Evolutionary conservation across 352 stramenopile species (phyloP).

Genomic region (Globisporangium megalacanthum): DNA sequence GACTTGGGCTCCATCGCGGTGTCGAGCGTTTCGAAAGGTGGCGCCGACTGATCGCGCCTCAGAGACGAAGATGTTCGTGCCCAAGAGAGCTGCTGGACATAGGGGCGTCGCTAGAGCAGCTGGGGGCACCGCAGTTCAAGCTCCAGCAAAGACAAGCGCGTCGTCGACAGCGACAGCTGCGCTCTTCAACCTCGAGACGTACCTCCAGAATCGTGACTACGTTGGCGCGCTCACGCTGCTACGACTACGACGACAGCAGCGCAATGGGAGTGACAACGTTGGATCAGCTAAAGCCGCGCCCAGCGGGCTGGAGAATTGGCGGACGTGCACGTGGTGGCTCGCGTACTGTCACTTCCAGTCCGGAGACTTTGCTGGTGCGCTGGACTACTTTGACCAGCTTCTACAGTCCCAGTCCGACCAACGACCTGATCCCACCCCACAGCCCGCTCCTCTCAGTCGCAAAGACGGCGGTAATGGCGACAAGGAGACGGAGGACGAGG

Average conservation of each 20-base stretch:
- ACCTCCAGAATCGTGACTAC: constrained; percentile 19
- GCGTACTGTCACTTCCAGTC: constrained; percentile 69
- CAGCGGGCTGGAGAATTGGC: constrained; percentile 9
- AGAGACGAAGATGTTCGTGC: not conserved
- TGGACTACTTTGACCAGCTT: constrained; percentile 47
- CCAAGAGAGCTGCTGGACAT: not conserved
- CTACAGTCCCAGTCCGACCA: constrained; percentile 17
- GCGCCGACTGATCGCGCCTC: not conserved
- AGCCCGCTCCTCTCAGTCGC: not conserved
- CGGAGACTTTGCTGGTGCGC: constrained; percentile 35
- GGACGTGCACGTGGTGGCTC: constrained; percentile 50
- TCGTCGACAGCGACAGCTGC: not conserved
- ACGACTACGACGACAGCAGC: constrained; percentile 15
- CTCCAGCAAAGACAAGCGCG: not conserved
- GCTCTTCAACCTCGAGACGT: constrained; percentile 19
- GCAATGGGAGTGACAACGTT: not conserved
- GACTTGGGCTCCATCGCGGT: constrained; percentile 48
- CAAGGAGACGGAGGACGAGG: constrained; percentile 11
- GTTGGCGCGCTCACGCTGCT: constrained; percentile 19
- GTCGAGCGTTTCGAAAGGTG: not conserved
- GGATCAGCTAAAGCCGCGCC: not conserved
- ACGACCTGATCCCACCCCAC: not conserved
- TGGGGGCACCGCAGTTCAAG: not conserved
- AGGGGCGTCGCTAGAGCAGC: not conserved
- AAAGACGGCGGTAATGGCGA: constrained; percentile 9